Conservation (phyloP, 257 asterid genomes). For the Solanum rostratum region DNA sequence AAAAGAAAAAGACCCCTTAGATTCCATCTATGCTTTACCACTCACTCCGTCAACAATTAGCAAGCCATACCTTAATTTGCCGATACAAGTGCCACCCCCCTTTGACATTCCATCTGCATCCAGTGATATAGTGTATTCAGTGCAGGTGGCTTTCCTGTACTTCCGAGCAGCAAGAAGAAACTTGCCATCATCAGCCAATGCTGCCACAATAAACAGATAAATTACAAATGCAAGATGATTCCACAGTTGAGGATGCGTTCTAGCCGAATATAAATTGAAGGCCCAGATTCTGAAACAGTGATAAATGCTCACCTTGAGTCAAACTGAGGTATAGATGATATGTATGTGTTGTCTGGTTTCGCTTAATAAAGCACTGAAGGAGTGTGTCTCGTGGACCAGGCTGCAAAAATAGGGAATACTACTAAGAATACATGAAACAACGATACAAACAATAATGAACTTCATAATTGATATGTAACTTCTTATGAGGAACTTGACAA, state of each 20-base stretch:
- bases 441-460: background rate
- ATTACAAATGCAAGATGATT: background rate
- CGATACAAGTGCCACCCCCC: conserved; percentile 50
- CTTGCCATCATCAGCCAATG: conserved; percentile 86
- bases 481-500: background rate
- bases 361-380: conserved; percentile 73
- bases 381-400: conserved; percentile 87
- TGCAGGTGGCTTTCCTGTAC: conserved; percentile 68
- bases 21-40: background rate
- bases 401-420: conserved; percentile 31
- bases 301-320: conserved; percentile 52
- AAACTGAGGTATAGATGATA: conserved; percentile 60
- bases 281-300: background rate
- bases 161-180: conserved; percentile 87
- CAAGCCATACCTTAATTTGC: conserved; percentile 63
- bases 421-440: background rate
- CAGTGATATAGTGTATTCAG: conserved; percentile 72
- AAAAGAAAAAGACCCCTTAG: background rate
- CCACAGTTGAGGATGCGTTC: background rate
- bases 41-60: background rate
- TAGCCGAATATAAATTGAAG: background rate
- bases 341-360: conserved; percentile 59
- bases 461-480: background rate
- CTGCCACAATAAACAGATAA: conserved; percentile 33
- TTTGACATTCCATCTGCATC: conserved; percentile 48